Evolutionary conservation across 306 rosid genomes (phyloP).

Genomic region (Argentina anserina): DNA sequence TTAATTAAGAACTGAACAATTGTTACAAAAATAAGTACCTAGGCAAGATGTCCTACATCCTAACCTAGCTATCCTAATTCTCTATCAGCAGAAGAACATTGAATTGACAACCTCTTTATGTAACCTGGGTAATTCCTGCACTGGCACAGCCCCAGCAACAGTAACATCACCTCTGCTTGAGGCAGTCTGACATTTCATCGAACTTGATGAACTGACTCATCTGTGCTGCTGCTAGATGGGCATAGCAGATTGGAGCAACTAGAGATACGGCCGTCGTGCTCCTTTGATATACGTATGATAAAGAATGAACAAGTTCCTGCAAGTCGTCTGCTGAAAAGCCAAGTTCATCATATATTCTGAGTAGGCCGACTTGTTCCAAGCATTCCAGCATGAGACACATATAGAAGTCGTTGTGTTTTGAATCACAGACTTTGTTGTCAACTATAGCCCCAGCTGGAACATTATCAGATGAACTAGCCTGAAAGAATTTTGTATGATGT

Average conservation of each 20-base stretch:
- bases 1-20: no score
- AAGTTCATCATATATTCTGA: slow-evolving; percentile 65
- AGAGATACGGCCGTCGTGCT: slow-evolving; percentile 90
- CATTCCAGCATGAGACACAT: slow-evolving; percentile 92
- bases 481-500: neutral
- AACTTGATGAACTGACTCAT: slow-evolving; percentile 66
- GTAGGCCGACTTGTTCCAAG: slow-evolving; percentile 61
- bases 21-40: no score
- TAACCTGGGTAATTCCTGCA: slow-evolving; percentile 67
- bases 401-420: slow-evolving; percentile 75
- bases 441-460: slow-evolving; percentile 57
- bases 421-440: slow-evolving; percentile 81
- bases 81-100: slow-evolving; percentile 75
- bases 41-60: neutral
- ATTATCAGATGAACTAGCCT: neutral
- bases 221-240: slow-evolving; percentile 83
- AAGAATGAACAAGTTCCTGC: slow-evolving; percentile 83
- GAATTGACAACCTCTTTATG: slow-evolving; percentile 48
- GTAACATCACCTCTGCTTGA: slow-evolving; percentile 58
- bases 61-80: neutral
- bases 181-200: slow-evolving; percentile 60
- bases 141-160: slow-evolving; percentile 48
- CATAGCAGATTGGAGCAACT: slow-evolving; percentile 86
- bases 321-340: slow-evolving; percentile 81
- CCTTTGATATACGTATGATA: slow-evolving; percentile 90